A percentile compares a stretch with the other conserved stretches of the same genome.
These are phyloP conservation scores for Aspergillus kassunensis DNA, from an alignment of 495 filamentous ascomycete genomes.

Conservation along the genomic window DNA sequence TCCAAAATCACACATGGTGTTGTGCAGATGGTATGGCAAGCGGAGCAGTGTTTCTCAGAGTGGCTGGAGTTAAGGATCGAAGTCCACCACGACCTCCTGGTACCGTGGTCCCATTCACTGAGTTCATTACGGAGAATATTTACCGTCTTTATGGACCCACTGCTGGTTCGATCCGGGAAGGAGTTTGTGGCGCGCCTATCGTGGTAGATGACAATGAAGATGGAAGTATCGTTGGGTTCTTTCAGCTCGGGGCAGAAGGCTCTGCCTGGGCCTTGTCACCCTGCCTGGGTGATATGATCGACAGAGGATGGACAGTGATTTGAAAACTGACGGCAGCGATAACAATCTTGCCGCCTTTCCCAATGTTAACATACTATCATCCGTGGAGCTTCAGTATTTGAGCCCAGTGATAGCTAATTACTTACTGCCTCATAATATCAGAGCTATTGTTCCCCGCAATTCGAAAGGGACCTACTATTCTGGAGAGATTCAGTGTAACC, in stretches of 20 bases:
- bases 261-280: background rate
- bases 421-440: too few species aligned
- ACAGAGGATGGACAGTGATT: constrained; percentile 3
- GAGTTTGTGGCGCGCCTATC: constrained; percentile 1
- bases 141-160: background rate
- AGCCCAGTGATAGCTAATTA: too few species aligned
- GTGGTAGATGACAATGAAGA: background rate
- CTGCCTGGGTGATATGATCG: constrained; percentile 2
- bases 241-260: background rate
- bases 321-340: too few species aligned
- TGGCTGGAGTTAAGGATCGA: background rate
- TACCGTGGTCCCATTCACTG: too few species aligned
- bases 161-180: background rate
- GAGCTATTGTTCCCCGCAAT: too few species aligned
- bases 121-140: background rate
- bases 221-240: background rate
- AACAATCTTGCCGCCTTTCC: too few species aligned
- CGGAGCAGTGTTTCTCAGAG: background rate
- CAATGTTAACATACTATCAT: too few species aligned
- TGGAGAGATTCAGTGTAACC: too few species aligned
- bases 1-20: background rate
- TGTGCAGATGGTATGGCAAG: constrained; percentile 1
- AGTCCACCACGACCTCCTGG: background rate
- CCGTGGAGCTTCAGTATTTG: too few species aligned
- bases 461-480: too few species aligned